Evolutionary conservation across 2,329 filamentous ascomycete species (phyloP).

Genomic region (Fusarium sp.): DNA sequence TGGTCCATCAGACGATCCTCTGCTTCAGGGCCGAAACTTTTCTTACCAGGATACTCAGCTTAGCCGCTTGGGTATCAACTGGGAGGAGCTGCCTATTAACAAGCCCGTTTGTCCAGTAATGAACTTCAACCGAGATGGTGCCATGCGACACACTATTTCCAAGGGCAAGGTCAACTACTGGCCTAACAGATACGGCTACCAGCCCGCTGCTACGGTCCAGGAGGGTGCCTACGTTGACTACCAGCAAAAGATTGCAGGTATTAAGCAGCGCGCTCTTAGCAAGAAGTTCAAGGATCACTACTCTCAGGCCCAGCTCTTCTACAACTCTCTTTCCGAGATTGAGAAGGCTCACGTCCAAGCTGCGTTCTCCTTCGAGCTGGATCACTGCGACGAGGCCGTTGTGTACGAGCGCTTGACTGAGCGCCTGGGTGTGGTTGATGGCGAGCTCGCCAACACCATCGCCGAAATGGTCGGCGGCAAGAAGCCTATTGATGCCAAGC

Average conservation of each 20-base stretch:
- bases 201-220: constrained; percentile 68
- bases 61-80: constrained; percentile 75
- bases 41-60: constrained; percentile 74
- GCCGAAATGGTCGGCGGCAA: constrained; percentile 74
- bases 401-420: constrained; percentile 76
- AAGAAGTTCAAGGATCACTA: constrained; percentile 81
- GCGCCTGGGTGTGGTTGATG: constrained; percentile 76
- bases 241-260: constrained; percentile 67
- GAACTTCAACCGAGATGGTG: constrained; percentile 80
- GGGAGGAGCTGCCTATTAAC: constrained; percentile 81
- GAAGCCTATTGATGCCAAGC: constrained; percentile 60
- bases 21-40: constrained; percentile 77
- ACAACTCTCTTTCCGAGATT: constrained; percentile 73
- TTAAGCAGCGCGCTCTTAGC: constrained; percentile 74
- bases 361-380: constrained; percentile 77
- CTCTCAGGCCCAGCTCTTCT: constrained; percentile 83
- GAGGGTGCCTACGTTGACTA: constrained; percentile 77
- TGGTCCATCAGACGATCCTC: constrained; percentile 78
- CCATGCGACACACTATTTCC: constrained; percentile 75
- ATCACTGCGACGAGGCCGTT: constrained; percentile 81
- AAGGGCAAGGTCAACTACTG: constrained; percentile 72
- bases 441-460: constrained; percentile 72
- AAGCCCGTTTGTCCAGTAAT: constrained; percentile 76
- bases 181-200: constrained; percentile 66
- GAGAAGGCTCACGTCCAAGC: constrained; percentile 78